Base-by-base conservation (phyloP, 768 basidiomycete species). In the Rhizopogon vulgaris region DNA sequence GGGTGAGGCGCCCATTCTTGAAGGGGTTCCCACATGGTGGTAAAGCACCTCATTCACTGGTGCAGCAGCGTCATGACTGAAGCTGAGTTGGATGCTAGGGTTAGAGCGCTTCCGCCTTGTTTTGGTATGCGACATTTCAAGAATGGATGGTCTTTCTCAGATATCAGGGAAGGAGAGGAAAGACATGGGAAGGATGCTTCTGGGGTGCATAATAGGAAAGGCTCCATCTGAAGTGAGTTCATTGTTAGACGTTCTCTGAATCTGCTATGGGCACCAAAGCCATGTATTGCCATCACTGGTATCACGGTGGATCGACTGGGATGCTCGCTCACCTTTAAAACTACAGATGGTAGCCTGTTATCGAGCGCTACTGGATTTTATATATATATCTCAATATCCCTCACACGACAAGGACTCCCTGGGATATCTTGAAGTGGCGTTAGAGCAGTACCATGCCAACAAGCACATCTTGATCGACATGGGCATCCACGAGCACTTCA, bases 121-220 rank as follows among this genome's bases (percentile, higher is more conserved):
- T 46, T 49, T 10, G 40, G 38, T 8, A 37, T 60, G 9, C n/a
- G 49, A 39, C 69, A 73, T 43, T 78, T 79, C 64, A 65, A 64
- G 34, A 71, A 70, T 10, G 75, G 77, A 0, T 75, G 78, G n/a
- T 72, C 69, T 0, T 24, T 56, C 0, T 8, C 74, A 77, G 52
- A 73, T 71, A 71, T 74, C 76, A 0, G 76, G 76, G 3, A 66
- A 57, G 0, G 74, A 79, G 55, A 62, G 69, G 48, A 72, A 73
- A 46, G 58, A 55, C 14, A 71, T 74, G 65, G 61, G 3, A 27
- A 27, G 27, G 27, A 27, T 27, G 7, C 27, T 27, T 27, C 34
- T 34, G 11, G 34, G 34, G 12, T 34, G 34, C 11, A 34, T 34
- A 11, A 34, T 34, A 12, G 34, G 34, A 4, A 34, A 34, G 11